Percentiles rank a stretch among this genome's conserved stretches.
phyloP scores from a whole-genome alignment of 495 filamentous ascomycete genomes.

The Cercophora samala region DNA sequence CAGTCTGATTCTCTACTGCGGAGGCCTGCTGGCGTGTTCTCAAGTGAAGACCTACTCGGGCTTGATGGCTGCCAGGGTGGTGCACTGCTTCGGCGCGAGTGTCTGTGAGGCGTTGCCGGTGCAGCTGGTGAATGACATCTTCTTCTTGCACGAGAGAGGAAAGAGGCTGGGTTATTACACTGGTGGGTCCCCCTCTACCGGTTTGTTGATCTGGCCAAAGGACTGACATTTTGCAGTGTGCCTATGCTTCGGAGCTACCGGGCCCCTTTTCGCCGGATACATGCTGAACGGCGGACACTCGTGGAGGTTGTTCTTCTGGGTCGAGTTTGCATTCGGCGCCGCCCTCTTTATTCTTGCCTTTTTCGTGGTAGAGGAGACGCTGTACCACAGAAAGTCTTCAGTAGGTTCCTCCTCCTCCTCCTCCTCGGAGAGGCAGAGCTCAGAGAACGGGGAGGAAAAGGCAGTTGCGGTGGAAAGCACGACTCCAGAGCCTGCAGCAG shows the following conservation, averaged over 20 bases:
- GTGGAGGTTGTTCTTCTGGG: conserved; percentile 65
- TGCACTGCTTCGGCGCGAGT: conserved; percentile 56
- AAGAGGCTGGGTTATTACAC: conserved; percentile 59
- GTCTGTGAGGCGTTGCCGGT: conserved; percentile 63
- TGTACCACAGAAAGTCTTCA: conserved; percentile 46
- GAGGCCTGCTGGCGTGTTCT: conserved; percentile 56
- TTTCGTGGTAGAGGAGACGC: conserved; percentile 60
- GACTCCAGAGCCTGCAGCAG: conserved; percentile 8
- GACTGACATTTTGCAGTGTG: conserved; percentile 38
- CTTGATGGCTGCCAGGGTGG: conserved; percentile 54
- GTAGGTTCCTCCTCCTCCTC: background rate
- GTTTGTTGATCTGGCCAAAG: background rate
- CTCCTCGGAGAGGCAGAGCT: conserved; percentile 13
- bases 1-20: conserved; percentile 51
- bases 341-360: conserved; percentile 56
- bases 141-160: conserved; percentile 61
- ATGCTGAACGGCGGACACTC: conserved; percentile 61
- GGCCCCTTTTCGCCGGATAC: conserved; percentile 59
- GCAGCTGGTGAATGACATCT: conserved; percentile 64
- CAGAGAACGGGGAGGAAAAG: conserved; percentile 28
- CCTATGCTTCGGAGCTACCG: conserved; percentile 58
- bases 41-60: conserved; percentile 48
- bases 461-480: conserved; percentile 19
- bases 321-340: conserved; percentile 57
- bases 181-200: conserved; percentile 27